Percentiles rank a stretch among this genome's conserved stretches.
These are phyloP conservation scores for Aspergillus sp. DNA, from an alignment of 2,329 filamentous ascomycete species.

Conservation along the genomic window DNA sequence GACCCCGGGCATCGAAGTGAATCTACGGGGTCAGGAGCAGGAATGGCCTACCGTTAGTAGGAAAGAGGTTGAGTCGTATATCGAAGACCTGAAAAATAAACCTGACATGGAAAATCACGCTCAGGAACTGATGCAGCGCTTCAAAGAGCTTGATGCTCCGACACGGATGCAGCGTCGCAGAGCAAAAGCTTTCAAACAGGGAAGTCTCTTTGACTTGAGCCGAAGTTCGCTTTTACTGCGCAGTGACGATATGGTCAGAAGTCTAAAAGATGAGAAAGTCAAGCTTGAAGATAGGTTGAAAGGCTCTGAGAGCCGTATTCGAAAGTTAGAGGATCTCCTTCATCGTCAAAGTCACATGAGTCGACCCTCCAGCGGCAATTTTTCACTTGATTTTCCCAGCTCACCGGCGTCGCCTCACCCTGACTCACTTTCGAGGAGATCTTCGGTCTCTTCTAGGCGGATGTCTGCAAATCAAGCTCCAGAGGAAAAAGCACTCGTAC, in stretches of 20 bases:
- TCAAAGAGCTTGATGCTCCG: constrained; percentile 77
- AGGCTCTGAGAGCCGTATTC: constrained; percentile 85
- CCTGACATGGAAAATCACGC: constrained; percentile 67
- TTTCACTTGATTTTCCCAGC: constrained; percentile 44
- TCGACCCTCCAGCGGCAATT: constrained; percentile 56
- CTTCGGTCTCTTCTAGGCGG: constrained; percentile 62
- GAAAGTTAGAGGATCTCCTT: constrained; percentile 86
- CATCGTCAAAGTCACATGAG: constrained; percentile 72
- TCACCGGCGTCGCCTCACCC: constrained; percentile 46
- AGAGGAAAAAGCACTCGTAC: constrained; percentile 63
- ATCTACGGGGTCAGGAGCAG: constrained; percentile 75
- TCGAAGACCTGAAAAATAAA: constrained; percentile 65
- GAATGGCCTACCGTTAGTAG: constrained; percentile 77
- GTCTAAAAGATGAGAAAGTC: constrained; percentile 78
- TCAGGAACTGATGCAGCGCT: constrained; percentile 71
- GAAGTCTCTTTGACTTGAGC: constrained; percentile 91
- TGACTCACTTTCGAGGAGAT: constrained; percentile 55
- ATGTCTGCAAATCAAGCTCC: constrained; percentile 61
- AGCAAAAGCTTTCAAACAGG: constrained; percentile 93
- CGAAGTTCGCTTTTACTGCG: constrained; percentile 80
- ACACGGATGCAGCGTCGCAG: constrained; percentile 84
- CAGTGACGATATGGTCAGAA: constrained; percentile 78
- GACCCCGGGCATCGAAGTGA: constrained; percentile 79
- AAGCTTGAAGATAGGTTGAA: constrained; percentile 73
- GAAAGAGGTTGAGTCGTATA: constrained; percentile 74